Base-by-base conservation (phyloP, 106 monocot genomes). In the Platanthera guangdongensis region DNA sequence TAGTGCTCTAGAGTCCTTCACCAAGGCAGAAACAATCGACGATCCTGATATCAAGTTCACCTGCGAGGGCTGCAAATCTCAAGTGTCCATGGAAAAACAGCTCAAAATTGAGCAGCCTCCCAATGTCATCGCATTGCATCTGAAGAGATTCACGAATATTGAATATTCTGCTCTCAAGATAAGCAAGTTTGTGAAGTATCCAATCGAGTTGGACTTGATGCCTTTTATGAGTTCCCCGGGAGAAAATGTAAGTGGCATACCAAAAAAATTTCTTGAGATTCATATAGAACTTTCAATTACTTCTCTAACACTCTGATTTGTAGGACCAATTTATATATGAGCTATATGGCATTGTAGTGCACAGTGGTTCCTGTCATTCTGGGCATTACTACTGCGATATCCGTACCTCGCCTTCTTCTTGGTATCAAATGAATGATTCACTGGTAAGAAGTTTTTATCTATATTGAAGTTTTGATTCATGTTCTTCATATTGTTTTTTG, bases 1-100 rank as follows among this genome's bases (percentile, higher is more conserved):
- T 16, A 81, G 85, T 65, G 93, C 96, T 30, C 74, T 96, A 16
- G 9, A 78, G 47, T 91, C 89, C 19, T 96, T 87, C 72, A 93
- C 89, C 11, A 85, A 83, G 53, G 76, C 79, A 0, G 93, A 96
- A 68, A 84, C 45, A 63, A 87, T 93, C 21, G 92, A 90, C 12
- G 88, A 86, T 75, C 76, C 86, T 30, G 85, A 88, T 13, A 60
- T 32, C 25, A 84, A 74, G 71, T 80, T 88, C 47, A 87, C 49
- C 46, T 96, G 96, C 72, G 89, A 88, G 11, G 84, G 82, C 10
- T 96, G 96, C 68, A 80, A 87, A 9, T 63, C 71, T 13, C 68
- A 81, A 63, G 90, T 86, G 21, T 64, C 68, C 1, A 87, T 82
- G 74, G 77, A 87, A 25, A 91, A 89, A 48, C 91, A 87, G 52